Evolutionary conservation across 129 eudicot genomes (phyloP).

Genomic region (Tagetes erecta): DNA sequence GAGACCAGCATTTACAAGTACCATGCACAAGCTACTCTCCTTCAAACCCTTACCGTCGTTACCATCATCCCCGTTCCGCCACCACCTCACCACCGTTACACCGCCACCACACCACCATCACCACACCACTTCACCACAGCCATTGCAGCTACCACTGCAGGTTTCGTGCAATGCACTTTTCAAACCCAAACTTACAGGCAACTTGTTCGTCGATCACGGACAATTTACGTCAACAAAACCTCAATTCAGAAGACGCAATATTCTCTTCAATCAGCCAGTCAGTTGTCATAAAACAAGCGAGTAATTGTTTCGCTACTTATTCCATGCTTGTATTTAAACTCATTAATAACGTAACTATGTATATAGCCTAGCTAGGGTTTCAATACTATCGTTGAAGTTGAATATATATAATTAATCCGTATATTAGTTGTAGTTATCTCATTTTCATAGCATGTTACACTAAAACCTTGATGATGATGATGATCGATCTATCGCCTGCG

Average conservation of each 20-base stretch:
- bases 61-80: conserved; percentile 39
- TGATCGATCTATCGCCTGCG: too few relatives aligned
- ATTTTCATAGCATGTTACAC: neutral
- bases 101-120: conserved; percentile 9
- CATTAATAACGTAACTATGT: neutral
- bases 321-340: neutral
- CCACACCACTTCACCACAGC: conserved; percentile 27
- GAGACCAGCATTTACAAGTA: too few relatives aligned
- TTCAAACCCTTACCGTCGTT: conserved; percentile 27
- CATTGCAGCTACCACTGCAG: conserved; percentile 30
- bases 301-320: neutral
- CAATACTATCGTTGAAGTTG: neutral
- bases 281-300: conserved; percentile 35
- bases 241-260: conserved; percentile 29
- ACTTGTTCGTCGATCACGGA: conserved; percentile 29
- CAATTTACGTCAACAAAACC: conserved; percentile 27
- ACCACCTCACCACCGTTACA: conserved; percentile 19
- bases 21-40: conserved; percentile 60
- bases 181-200: conserved; percentile 42
- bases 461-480: neutral
- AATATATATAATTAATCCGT: too few relatives aligned
- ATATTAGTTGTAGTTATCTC: neutral
- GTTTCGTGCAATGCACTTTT: conserved; percentile 30
- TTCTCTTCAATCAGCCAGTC: conserved; percentile 34
- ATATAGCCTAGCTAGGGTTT: neutral